Evolutionary conservation across 495 filamentous ascomycete genomes (phyloP), one percentile per base, ranked within the genome.

Genomic region (Parathielavia appendiculata): DNA sequence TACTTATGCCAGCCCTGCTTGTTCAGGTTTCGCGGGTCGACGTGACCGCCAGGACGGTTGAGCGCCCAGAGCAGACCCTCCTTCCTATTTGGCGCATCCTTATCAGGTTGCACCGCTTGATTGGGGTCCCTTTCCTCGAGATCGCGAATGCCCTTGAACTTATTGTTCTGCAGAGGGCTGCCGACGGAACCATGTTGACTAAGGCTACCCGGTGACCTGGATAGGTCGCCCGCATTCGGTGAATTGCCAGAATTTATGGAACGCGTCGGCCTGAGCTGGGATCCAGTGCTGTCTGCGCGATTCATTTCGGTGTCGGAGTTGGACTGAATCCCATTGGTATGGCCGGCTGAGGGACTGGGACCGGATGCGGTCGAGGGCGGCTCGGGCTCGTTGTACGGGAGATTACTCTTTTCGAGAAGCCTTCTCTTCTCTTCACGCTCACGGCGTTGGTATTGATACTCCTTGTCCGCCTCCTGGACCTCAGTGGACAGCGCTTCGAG

Each of bases 1-100:
- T 84, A 98, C 92, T 99, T 99, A 67, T 99, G 93, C 95, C 93
- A 98, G 53, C 90, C 92, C 70, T 93, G 90, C 66, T 97, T 96
- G 67, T 96, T 97, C 52, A 98, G 79, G 8, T 88, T 90, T 63
- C 92, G 90, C 4, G 95, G 95, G 69, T 99, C 93, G 14, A 89
- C 91, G 72, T 97, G 93, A 44, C 90, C 93, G 5, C 92, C 93
- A 8, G 93, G 95, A 61, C 90, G 83, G 61, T 90, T 97, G 17
- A 97, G 75, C 39, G 93, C 90, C 93, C 95, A 97, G 13, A 99
- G 75, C 13, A 99, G 75, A 17, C 93, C 93, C 73, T 99, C 93
- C 71, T 97, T 99, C 44, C 77, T 71, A 34, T 81, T 77, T 1
- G 74, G 73, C 8, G 71, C 72, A 55, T 77, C 79, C 67, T 80